A percentile compares a stretch with the other conserved stretches of the same genome.
Conservation (phyloP, 2,329 filamentous ascomycete genomes). For the Ophiobolus disseminans region DNA sequence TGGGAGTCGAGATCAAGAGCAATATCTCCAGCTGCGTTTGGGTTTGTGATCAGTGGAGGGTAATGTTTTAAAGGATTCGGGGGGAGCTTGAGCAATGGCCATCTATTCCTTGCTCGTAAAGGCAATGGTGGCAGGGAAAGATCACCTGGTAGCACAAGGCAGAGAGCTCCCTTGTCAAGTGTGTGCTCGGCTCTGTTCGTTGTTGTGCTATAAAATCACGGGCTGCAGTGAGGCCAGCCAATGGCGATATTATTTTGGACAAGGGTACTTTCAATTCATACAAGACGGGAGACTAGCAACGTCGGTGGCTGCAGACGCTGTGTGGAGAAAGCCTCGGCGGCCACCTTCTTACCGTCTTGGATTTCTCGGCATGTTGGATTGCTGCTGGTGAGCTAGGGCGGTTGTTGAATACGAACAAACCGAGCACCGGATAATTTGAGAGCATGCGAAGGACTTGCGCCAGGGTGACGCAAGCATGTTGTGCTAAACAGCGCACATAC, state of each 20-base stretch:
- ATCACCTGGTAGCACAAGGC: constrained; percentile 11
- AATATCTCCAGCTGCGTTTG: background rate
- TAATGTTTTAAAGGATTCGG: constrained; percentile 14
- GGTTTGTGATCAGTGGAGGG: background rate
- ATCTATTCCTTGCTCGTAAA: constrained; percentile 4
- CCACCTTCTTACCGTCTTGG: background rate
- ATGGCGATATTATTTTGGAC: constrained; percentile 1
- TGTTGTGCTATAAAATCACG: constrained; percentile 11
- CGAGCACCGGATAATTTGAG: background rate
- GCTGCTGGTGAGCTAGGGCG: background rate
- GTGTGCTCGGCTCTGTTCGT: constrained; percentile 4
- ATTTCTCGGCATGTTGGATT: background rate
- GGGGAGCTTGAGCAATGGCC: constrained; percentile 10
- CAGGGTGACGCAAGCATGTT: background rate
- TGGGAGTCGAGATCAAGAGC: constrained; percentile 5
- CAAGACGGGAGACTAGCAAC: constrained; percentile 3
- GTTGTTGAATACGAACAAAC: background rate
- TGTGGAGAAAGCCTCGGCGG: constrained; percentile 4
- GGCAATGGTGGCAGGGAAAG: constrained; percentile 6
- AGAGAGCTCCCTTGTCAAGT: background rate
- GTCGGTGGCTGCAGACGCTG: constrained; percentile 9
- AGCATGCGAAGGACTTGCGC: background rate
- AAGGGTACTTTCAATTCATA: background rate
- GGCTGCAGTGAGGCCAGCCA: constrained; percentile 4
- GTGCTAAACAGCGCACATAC: background rate